Evolutionary conservation across 2,329 filamentous ascomycete species (phyloP).

Genomic region (Aquanectria penicillioides): DNA sequence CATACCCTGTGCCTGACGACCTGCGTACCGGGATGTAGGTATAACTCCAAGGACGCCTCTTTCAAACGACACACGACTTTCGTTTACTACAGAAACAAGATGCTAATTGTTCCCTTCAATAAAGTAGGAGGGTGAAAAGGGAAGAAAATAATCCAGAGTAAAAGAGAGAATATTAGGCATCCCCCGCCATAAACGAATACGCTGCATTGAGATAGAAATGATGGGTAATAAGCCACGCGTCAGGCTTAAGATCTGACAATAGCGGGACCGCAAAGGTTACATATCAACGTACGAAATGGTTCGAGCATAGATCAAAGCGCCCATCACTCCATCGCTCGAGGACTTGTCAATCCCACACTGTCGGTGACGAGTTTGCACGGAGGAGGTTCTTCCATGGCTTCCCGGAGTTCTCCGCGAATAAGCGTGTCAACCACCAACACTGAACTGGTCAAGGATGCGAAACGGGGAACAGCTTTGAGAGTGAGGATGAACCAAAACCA

Average conservation of each 20-base stretch:
- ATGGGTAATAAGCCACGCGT: constrained; percentile 14
- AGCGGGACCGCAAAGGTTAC: constrained; percentile 15
- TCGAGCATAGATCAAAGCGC: constrained; percentile 9
- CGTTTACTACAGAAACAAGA: neutral
- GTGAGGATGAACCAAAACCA: neutral
- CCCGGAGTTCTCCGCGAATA: constrained; percentile 3
- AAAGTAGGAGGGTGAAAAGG: no score
- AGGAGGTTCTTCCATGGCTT: neutral
- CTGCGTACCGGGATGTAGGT: constrained; percentile 8
- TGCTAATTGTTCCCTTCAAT: no score
- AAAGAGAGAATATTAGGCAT: neutral
- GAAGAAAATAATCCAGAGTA: no score
- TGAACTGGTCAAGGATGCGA: constrained; percentile 3
- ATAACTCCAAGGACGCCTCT: constrained; percentile 2
- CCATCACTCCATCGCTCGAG: neutral
- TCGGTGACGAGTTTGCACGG: constrained; percentile 2
- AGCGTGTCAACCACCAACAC: neutral
- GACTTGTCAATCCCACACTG: no score
- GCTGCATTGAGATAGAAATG: neutral
- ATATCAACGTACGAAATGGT: constrained; percentile 9
- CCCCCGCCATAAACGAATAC: neutral
- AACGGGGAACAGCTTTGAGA: neutral
- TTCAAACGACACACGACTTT: neutral
- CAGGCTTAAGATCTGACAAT: constrained; percentile 16
- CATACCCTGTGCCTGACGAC: constrained; percentile 1